Percentiles rank a stretch among this genome's conserved stretches.
phyloP scores from a whole-genome alignment of 805 yeast genomes.

The Pichia cabralensis region DNA sequence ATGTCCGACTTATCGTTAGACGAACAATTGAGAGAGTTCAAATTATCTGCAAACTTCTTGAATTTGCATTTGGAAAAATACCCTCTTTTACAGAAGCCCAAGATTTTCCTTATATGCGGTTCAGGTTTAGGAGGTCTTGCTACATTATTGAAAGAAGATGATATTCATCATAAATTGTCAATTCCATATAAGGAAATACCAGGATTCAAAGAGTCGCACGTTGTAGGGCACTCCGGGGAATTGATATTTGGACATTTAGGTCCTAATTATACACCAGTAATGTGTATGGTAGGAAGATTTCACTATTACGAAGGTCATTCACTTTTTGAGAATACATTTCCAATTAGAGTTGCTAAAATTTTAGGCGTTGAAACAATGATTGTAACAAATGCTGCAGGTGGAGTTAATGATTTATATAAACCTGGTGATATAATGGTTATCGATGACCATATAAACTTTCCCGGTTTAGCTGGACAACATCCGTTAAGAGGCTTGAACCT shows the following conservation, averaged over 20 bases:
- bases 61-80: slow-evolving; percentile 7
- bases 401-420: slow-evolving; percentile 51
- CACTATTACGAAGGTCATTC: slow-evolving; percentile 90
- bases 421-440: slow-evolving; percentile 91
- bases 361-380: slow-evolving; percentile 55
- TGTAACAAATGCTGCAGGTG: slow-evolving; percentile 97
- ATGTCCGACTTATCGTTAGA: slow-evolving; percentile 2
- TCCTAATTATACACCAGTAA: slow-evolving; percentile 57
- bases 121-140: slow-evolving; percentile 90
- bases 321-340: slow-evolving; percentile 76
- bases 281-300: slow-evolving; percentile 89
- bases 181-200: slow-evolving; percentile 66
- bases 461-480: slow-evolving; percentile 84
- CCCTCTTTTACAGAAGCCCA: slow-evolving; percentile 31
- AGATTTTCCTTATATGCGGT: slow-evolving; percentile 80
- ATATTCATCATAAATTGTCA: slow-evolving; percentile 27
- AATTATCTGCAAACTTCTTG: slow-evolving; percentile 12
- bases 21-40: slow-evolving; percentile 7
- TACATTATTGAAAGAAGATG: slow-evolving; percentile 30
- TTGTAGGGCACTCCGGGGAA: slow-evolving; percentile 82
- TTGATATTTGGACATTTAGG: slow-evolving; percentile 74
- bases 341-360: slow-evolving; percentile 62
- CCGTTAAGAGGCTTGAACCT: slow-evolving; percentile 85
- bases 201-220: slow-evolving; percentile 73
- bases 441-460: slow-evolving; percentile 80